phyloP scores from a whole-genome alignment of 1,284 basidiomycete genomes.

The Ganoderma resinaceum region DNA sequence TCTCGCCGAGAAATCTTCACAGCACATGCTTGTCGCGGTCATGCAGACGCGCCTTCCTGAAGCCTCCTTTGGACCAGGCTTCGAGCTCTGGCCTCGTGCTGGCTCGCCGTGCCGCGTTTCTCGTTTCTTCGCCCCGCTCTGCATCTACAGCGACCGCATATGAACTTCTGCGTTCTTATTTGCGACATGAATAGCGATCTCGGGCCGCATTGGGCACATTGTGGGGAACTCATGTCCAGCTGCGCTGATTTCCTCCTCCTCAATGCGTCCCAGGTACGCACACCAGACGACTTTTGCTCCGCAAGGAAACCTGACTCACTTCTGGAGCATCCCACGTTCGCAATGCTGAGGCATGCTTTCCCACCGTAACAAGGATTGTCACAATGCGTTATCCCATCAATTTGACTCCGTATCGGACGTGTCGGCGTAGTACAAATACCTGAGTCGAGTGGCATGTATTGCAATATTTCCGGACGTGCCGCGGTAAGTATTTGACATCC shows the following conservation, averaged over 20 bases:
- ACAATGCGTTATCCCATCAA: neutral
- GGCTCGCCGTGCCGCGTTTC: slow-evolving; percentile 19
- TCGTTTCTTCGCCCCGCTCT: slow-evolving; percentile 9
- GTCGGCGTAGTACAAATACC: neutral
- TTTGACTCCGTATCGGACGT: neutral
- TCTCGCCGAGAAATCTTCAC: slow-evolving; percentile 21
- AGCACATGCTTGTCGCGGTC: slow-evolving; percentile 31
- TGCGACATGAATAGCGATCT: slow-evolving; percentile 8
- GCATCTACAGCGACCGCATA: slow-evolving; percentile 1
- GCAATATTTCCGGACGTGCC: too few species aligned
- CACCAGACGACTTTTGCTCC: neutral
- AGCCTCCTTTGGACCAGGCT: slow-evolving; percentile 21
- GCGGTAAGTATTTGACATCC: slow-evolving; percentile 8
- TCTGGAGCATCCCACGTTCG: neutral
- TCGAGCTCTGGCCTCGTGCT: slow-evolving; percentile 28
- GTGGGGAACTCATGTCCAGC: slow-evolving; percentile 7
- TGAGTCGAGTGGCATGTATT: neutral
- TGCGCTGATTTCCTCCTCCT: slow-evolving; percentile 4
- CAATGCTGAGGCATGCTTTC: neutral
- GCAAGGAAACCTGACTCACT: neutral
- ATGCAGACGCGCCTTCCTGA: slow-evolving; percentile 24
- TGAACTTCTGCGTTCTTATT: neutral
- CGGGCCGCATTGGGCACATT: slow-evolving; percentile 5
- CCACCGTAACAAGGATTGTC: neutral
- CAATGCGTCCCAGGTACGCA: neutral